phyloP scores from a whole-genome alignment of 2,329 filamentous ascomycete species.

The Ramularia endophylla region DNA sequence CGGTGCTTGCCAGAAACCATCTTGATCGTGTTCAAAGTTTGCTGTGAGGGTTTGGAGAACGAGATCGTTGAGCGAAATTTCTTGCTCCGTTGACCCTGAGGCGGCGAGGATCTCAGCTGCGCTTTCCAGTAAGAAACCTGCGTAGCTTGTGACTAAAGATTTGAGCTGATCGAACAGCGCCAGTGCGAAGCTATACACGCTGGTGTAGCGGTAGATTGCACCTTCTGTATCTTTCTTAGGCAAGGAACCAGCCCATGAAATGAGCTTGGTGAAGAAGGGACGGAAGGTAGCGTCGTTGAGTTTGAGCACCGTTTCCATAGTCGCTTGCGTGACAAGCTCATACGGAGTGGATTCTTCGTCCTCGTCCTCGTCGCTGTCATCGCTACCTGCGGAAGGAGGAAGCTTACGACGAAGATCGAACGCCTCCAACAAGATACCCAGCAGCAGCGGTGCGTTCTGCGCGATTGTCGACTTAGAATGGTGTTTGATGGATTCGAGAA shows the following conservation, averaged over 20 bases:
- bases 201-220: slow-evolving; percentile 59
- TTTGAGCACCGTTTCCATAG: slow-evolving; percentile 91
- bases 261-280: slow-evolving; percentile 79
- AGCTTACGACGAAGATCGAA: slow-evolving; percentile 60
- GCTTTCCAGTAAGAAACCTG: slow-evolving; percentile 74
- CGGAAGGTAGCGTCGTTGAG: slow-evolving; percentile 91
- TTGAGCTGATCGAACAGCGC: slow-evolving; percentile 80
- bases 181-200: slow-evolving; percentile 73
- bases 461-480: slow-evolving; percentile 72
- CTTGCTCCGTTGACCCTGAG: slow-evolving; percentile 38
- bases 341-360: slow-evolving; percentile 55
- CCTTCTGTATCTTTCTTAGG: slow-evolving; percentile 57
- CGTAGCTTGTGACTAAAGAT: slow-evolving; percentile 90
- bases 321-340: slow-evolving; percentile 55
- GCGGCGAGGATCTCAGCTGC: slow-evolving; percentile 57
- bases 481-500: slow-evolving; percentile 67
- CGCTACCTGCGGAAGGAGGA: slow-evolving; percentile 30
- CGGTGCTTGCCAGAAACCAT: slow-evolving; percentile 91
- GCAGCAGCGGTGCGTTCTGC: slow-evolving; percentile 66
- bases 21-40: slow-evolving; percentile 83
- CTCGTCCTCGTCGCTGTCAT: slow-evolving; percentile 29
- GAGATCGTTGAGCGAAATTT: slow-evolving; percentile 53
- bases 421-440: slow-evolving; percentile 51
- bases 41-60: slow-evolving; percentile 66
- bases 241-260: slow-evolving; percentile 68